These are phyloP conservation scores for Metarhizium album DNA, from an alignment of 2,329 filamentous ascomycete species.

Conservation along the genomic window DNA sequence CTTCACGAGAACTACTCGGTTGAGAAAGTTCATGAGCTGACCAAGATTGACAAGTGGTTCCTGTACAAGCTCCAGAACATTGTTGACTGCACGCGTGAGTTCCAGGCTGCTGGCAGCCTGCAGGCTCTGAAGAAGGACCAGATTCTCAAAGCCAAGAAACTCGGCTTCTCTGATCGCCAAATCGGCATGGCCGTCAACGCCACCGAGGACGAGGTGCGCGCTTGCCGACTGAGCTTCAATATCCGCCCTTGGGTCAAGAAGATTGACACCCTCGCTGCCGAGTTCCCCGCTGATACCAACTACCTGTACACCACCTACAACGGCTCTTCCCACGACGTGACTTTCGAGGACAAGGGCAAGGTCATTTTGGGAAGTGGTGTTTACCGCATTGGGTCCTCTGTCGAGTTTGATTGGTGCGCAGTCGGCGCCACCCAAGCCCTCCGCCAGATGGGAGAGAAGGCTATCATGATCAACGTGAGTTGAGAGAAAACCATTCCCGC, in stretches of 20 bases:
- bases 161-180: slow-evolving; percentile 95
- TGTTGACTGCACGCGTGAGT: slow-evolving; percentile 77
- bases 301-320: slow-evolving; percentile 98
- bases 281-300: slow-evolving; percentile 92
- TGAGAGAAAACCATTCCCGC: slow-evolving; percentile 1
- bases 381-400: slow-evolving; percentile 93
- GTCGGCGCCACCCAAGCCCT: slow-evolving; percentile 81
- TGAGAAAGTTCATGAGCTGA: slow-evolving; percentile 82
- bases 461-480: slow-evolving; percentile 83
- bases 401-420: slow-evolving; percentile 98
- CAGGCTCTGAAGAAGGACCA: slow-evolving; percentile 81
- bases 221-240: slow-evolving; percentile 71
- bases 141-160: slow-evolving; percentile 85
- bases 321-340: slow-evolving; percentile 83
- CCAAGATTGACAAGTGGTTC: slow-evolving; percentile 99
- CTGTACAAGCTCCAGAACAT: slow-evolving; percentile 97
- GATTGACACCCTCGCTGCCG: slow-evolving; percentile 93
- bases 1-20: slow-evolving; percentile 93
- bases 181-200: slow-evolving; percentile 78
- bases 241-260: slow-evolving; percentile 96
- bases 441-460: slow-evolving; percentile 85
- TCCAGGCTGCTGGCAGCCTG: slow-evolving; percentile 74
- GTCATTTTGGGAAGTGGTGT: slow-evolving; percentile 89
- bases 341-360: slow-evolving; percentile 84
- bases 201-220: slow-evolving; percentile 82